Base-by-base conservation (phyloP, 331 rosid genomes). In the Rhamnella rubrinervis region DNA sequence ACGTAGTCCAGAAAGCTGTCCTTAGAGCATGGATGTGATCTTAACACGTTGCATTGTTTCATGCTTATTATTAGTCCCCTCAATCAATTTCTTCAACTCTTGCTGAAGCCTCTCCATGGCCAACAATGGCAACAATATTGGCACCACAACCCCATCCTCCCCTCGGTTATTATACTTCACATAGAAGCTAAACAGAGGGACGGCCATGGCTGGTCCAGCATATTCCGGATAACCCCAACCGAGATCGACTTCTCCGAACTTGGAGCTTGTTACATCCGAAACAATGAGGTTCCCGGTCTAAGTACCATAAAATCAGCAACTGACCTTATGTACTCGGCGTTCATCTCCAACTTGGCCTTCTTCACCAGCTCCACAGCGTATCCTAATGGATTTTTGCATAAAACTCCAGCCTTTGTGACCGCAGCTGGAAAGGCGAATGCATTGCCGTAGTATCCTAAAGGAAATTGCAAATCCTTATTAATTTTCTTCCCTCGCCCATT, bases 131-230 rank as follows among this genome's bases (percentile, higher is more conserved):
- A 73, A 64, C 0, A 35, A 52, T 0, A 73, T 53, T 7, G 71
- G 71, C 25, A 65, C 71, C 63, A 73, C 61, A 41, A 64, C 19
- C 23, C 65, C 39, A 16, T 64, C 16, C 7, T 72, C 17, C 18
- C 72, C 76, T 2, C 66, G 19, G 35, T 50, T 70, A 28, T 16
- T 74, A 26, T 65, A 66, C 35, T 21, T 19, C 25, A 66, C 56
- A 56, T 15, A 67, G 56, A 62, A 73, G 52, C 78, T 73, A 15
- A 81, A 39, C 31, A 13, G 37, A 0, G 75, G 77, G 4, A 28
- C 8, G 37, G 86, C 59, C 61, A 68, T 81, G 0, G 72, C 61
- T 2, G 46, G 55, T 5, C 87, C 85, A 4, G 25, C 71, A 67
- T 3, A 52, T 5, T 0, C 50, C 50, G 61, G 71, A 7, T 1